Evolutionary conservation across 257 asterid genomes (phyloP).

Genomic region (Haberlea rhodopensis): DNA sequence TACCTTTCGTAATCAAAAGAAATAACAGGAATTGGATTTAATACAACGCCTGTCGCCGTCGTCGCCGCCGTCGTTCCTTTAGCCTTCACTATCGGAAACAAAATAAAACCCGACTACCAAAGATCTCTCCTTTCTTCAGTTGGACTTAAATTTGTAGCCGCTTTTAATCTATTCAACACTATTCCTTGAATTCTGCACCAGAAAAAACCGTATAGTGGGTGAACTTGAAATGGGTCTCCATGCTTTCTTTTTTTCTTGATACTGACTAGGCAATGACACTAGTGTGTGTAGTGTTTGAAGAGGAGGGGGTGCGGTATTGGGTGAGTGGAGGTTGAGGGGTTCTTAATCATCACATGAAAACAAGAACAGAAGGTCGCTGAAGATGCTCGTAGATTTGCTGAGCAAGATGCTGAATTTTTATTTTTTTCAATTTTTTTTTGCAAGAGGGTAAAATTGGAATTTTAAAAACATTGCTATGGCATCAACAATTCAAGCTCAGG

Average conservation of each 20-base stretch:
- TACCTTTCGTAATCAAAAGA: conserved; percentile 86
- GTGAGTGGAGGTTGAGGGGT: conserved; percentile 22
- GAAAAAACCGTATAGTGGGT: conserved; percentile 9
- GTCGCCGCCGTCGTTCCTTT: conserved; percentile 40
- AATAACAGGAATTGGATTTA: conserved; percentile 47
- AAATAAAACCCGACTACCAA: conserved; percentile 19
- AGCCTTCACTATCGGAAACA: conserved; percentile 61
- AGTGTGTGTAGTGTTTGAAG: too few species aligned
- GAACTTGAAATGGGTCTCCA: conserved; percentile 29
- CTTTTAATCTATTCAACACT: conserved; percentile 26
- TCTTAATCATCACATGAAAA: conserved; percentile 48
- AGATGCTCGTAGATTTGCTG: too few species aligned
- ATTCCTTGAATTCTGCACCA: conserved; percentile 26
- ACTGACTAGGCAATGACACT: conserved; percentile 24
- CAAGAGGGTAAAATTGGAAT: too few species aligned
- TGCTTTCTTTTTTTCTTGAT: conserved; percentile 25
- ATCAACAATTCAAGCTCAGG: too few species aligned
- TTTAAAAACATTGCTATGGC: too few species aligned
- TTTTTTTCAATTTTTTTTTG: too few species aligned
- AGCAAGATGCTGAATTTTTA: too few species aligned
- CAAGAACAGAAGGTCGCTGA: too few species aligned
- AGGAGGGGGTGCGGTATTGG: not conserved
- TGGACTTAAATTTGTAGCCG: conserved; percentile 25
- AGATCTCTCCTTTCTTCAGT: conserved; percentile 21
- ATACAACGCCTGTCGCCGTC: conserved; percentile 37